phyloP scores from a whole-genome alignment of 1,139 yeast genomes.

The Scheffersomyces parashehatae region DNA sequence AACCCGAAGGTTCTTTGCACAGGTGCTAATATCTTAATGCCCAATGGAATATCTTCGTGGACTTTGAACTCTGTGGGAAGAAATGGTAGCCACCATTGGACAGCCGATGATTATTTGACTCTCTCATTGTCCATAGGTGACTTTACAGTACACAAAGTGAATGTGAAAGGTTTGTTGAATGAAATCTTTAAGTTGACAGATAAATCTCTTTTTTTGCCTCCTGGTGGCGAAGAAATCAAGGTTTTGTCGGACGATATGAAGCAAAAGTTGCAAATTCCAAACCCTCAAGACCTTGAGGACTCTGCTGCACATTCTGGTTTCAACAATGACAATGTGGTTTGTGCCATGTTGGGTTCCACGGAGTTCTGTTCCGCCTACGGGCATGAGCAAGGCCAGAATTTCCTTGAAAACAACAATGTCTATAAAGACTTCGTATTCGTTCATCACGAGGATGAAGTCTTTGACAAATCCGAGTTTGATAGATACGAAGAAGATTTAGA shows the following conservation, averaged over 20 bases:
- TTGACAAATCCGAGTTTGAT: neutral
- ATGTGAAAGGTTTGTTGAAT: constrained; percentile 31
- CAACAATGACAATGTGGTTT: constrained; percentile 31
- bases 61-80: constrained; percentile 11
- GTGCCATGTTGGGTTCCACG: constrained; percentile 29
- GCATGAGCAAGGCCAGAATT: constrained; percentile 7
- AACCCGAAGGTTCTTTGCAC: constrained; percentile 16
- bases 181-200: constrained; percentile 17
- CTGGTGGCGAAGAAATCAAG: neutral
- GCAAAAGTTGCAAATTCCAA: constrained; percentile 4
- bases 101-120: constrained; percentile 29
- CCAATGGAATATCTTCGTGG: constrained; percentile 30
- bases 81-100: constrained; percentile 13
- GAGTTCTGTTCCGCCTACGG: constrained; percentile 28
- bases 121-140: constrained; percentile 38
- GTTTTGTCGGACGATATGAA: constrained; percentile 1
- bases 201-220: constrained; percentile 10
- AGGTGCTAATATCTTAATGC: constrained; percentile 22
- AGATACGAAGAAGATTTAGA: neutral
- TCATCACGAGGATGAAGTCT: neutral
- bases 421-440: neutral
- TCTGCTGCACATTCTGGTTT: constrained; percentile 15
- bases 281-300: neutral
- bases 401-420: neutral
- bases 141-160: constrained; percentile 32